Evolutionary conservation across 1,139 yeast genomes (phyloP).

Genomic region (Lizanozyma gosingica): DNA sequence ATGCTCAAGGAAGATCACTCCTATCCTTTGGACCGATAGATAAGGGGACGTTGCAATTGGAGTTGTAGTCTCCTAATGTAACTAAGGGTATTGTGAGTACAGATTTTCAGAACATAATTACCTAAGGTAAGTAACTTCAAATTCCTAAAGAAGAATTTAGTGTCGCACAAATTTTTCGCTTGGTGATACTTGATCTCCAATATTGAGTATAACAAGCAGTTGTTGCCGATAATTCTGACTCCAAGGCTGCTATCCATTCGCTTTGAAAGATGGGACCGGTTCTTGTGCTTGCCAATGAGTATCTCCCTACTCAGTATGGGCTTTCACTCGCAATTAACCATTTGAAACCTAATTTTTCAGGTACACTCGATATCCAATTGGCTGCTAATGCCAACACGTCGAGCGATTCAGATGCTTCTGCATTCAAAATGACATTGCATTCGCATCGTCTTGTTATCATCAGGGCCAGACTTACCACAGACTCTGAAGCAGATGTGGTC

Average conservation of each 20-base stretch:
- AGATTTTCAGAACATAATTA: no score
- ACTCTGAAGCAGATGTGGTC: constrained; percentile 14
- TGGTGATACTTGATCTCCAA: no score
- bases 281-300: constrained; percentile 17
- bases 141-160: background rate
- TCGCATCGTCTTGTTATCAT: constrained; percentile 32
- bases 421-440: constrained; percentile 29
- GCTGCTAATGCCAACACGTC: constrained; percentile 10
- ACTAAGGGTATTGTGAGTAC: no score
- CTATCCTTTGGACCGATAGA: no score
- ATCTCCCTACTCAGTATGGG: constrained; percentile 36
- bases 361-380: constrained; percentile 30
- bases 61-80: no score
- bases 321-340: constrained; percentile 36
- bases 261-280: background rate
- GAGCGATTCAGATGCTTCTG: constrained; percentile 2
- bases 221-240: no score
- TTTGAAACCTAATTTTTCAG: constrained; percentile 47
- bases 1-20: no score
- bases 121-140: no score
- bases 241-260: no score
- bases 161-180: background rate
- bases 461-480: constrained; percentile 13
- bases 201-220: no score
- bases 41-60: no score